These are phyloP conservation scores for Diaporthe sp. DNA, from an alignment of 2,329 filamentous ascomycete genomes.

Conservation along the genomic window DNA sequence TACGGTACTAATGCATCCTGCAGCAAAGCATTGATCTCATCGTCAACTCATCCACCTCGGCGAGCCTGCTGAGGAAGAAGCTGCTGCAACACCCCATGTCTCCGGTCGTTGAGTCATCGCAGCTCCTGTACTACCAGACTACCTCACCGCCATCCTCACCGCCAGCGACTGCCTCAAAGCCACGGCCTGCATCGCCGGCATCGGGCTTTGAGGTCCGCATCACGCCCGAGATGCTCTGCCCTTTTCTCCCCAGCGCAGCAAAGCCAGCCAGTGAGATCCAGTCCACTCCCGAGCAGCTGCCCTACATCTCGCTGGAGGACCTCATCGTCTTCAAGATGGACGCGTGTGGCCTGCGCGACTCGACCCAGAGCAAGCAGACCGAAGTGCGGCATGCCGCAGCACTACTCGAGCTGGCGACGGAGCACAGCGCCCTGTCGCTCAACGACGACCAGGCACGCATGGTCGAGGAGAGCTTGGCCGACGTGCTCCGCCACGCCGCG, in stretches of 20 bases:
- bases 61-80: conserved; percentile 41
- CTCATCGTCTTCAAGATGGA: conserved; percentile 43
- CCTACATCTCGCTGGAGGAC: conserved; percentile 39
- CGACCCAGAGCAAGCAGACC: conserved; percentile 38
- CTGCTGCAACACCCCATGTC: conserved; percentile 40
- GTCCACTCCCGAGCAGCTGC: conserved; percentile 26
- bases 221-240: conserved; percentile 42
- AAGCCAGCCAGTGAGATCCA: conserved; percentile 38
- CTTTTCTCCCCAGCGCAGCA: conserved; percentile 39
- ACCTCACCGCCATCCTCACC: conserved; percentile 31
- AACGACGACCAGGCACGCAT: conserved; percentile 37
- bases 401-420: conserved; percentile 38
- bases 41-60: conserved; percentile 40
- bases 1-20: neutral
- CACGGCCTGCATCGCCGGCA: conserved; percentile 12
- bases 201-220: conserved; percentile 41
- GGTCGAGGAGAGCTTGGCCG: conserved; percentile 38
- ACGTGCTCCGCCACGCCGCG: conserved; percentile 36
- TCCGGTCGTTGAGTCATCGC: conserved; percentile 36
- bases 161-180: conserved; percentile 21
- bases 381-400: conserved; percentile 38
- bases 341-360: conserved; percentile 39
- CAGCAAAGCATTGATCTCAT: conserved; percentile 41
- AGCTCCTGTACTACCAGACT: conserved; percentile 39
- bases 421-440: conserved; percentile 41